These are phyloP conservation scores for Colletotrichum sp. DNA, from an alignment of 2,329 filamentous ascomycete genomes.

Conservation along the genomic window DNA sequence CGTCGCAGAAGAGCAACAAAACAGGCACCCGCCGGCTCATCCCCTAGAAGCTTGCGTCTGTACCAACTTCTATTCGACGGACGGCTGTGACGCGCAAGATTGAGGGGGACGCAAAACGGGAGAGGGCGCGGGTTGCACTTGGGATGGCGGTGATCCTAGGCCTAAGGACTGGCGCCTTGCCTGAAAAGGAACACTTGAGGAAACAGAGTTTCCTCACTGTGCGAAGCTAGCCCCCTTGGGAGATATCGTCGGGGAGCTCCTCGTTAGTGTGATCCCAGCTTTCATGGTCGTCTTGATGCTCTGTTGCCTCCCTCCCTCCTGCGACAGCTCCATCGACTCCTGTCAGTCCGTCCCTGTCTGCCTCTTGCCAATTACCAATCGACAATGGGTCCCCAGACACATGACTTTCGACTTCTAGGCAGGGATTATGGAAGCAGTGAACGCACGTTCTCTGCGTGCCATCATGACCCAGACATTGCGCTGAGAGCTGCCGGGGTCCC, in stretches of 20 bases:
- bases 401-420: background rate
- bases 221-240: background rate
- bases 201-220: slow-evolving; percentile 13
- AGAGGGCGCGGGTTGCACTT: background rate
- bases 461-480: background rate
- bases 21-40: background rate
- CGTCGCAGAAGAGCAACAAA: background rate
- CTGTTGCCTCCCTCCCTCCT: background rate
- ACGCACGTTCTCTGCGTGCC: slow-evolving; percentile 4
- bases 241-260: background rate
- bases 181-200: background rate
- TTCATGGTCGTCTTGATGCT: background rate
- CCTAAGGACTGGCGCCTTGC: background rate
- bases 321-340: background rate
- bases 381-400: background rate
- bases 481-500: background rate
- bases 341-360: background rate
- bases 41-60: background rate
- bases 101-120: background rate
- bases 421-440: slow-evolving; percentile 17
- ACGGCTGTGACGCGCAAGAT: background rate
- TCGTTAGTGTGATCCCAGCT: background rate
- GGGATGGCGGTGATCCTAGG: background rate
- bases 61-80: background rate
- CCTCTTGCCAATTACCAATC: background rate